Percentiles rank a stretch among this genome's conserved stretches.
Conservation (phyloP, 2,329 filamentous ascomycete genomes). For the Colletotrichum echinochloae region DNA sequence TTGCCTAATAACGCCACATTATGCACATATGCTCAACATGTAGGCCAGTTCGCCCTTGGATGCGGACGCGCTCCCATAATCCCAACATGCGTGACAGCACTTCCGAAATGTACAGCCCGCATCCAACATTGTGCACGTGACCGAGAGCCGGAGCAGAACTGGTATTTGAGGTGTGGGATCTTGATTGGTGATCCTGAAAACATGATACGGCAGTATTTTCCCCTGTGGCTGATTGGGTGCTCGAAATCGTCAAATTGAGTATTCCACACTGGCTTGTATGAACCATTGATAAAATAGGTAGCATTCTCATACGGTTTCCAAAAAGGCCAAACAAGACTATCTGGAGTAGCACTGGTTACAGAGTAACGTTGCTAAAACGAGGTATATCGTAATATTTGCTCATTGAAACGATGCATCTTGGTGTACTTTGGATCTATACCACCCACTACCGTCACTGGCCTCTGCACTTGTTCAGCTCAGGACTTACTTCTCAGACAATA, state of each 20-base stretch:
- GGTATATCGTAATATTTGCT: too few species aligned
- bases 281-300: too few species aligned
- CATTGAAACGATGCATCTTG: not conserved
- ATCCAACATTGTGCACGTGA: not conserved
- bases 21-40: not conserved
- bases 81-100: too few species aligned
- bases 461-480: not conserved
- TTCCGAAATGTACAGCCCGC: not conserved
- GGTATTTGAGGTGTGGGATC: not conserved
- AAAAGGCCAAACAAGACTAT: too few species aligned
- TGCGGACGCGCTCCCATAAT: too few species aligned
- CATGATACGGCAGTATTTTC: too few species aligned
- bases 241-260: too few species aligned
- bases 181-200: not conserved
- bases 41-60: not conserved
- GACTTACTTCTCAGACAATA: not conserved
- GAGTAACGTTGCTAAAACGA: too few species aligned
- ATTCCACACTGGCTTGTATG: too few species aligned
- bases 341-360: too few species aligned
- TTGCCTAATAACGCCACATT: conserved; percentile 4
- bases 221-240: too few species aligned
- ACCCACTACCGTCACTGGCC: not conserved
- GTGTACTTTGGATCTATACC: not conserved
- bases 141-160: not conserved
- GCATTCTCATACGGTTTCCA: too few species aligned